Evolutionary conservation across 106 monocot species (phyloP).

Genomic region (Dendrobium catenatum): DNA sequence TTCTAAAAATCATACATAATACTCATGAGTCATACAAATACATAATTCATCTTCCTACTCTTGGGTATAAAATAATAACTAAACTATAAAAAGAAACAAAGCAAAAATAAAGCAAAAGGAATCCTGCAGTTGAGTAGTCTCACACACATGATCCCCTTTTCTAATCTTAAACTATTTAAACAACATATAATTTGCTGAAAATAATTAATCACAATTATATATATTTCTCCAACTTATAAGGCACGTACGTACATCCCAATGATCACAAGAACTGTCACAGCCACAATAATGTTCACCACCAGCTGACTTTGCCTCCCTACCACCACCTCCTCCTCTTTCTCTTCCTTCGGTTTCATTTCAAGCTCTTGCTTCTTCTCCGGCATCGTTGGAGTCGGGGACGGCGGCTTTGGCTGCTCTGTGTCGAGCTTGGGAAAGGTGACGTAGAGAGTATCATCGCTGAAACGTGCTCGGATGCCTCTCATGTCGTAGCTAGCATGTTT

Average conservation of each 20-base stretch:
- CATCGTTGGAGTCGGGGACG: background rate
- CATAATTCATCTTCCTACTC: too few species aligned
- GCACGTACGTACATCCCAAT: conserved; percentile 4
- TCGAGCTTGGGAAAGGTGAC: background rate
- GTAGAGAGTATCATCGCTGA: background rate
- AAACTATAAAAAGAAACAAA: too few species aligned
- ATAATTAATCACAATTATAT: too few species aligned
- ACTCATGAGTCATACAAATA: too few species aligned
- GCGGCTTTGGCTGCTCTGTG: background rate
- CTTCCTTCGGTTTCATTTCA: background rate
- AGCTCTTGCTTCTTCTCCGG: background rate
- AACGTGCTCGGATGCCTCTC: conserved; percentile 11
- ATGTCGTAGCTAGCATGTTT: conserved; percentile 12
- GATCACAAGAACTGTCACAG: background rate
- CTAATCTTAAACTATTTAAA: too few species aligned
- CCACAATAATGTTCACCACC: conserved; percentile 8
- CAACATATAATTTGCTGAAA: too few species aligned
- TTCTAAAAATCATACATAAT: too few species aligned
- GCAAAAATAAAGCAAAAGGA: too few species aligned
- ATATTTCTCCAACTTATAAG: conserved; percentile 1
- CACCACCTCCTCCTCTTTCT: background rate
- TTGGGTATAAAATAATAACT: too few species aligned
- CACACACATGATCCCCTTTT: too few species aligned
- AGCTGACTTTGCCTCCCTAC: background rate
- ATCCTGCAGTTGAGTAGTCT: too few species aligned